These are phyloP conservation scores for Apiotrichum sp. DNA, from an alignment of 1,284 basidiomycete genomes.

Conservation along the genomic window DNA sequence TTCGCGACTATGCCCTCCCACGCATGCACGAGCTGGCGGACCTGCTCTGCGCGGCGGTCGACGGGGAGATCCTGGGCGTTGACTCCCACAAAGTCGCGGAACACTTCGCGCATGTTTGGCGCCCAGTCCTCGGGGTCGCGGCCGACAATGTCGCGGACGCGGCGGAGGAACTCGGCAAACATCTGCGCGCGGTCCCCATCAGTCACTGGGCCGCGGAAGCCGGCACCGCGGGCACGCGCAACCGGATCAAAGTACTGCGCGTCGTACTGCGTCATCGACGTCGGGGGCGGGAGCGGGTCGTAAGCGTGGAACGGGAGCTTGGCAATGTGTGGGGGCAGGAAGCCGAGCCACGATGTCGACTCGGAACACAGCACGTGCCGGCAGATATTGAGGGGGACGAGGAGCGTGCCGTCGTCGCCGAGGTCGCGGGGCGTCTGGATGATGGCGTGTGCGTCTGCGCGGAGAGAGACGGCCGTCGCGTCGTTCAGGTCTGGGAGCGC, in stretches of 20 bases:
- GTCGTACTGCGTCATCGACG: constrained; percentile 58
- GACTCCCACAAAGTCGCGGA: constrained; percentile 11
- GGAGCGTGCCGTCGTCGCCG: constrained; percentile 15
- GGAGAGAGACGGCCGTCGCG: constrained; percentile 18
- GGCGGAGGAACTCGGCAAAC: constrained; percentile 13
- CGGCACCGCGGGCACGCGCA: constrained; percentile 12
- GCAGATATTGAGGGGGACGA: constrained; percentile 52
- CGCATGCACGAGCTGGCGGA: constrained; percentile 13
- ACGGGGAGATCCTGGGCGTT: constrained; percentile 10
- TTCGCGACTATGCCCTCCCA: constrained; percentile 14
- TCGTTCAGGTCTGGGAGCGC: constrained; percentile 27
- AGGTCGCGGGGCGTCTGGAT: constrained; percentile 44
- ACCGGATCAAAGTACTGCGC: constrained; percentile 57
- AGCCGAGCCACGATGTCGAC: constrained; percentile 61
- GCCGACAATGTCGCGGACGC: constrained; percentile 10
- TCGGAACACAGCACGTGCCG: constrained; percentile 65
- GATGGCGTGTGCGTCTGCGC: constrained; percentile 39
- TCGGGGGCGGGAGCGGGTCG: constrained; percentile 71
- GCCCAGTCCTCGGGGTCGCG: constrained; percentile 12
- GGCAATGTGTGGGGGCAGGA: constrained; percentile 58
- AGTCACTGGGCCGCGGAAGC: constrained; percentile 1
- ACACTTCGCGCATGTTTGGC: constrained; percentile 11
- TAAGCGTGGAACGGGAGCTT: constrained; percentile 56
- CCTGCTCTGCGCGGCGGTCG: constrained; percentile 8
- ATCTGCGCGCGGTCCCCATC: constrained; percentile 6